Base-by-base conservation (phyloP, 2,329 filamentous ascomycete species). In the Neofusicoccum ribis region DNA sequence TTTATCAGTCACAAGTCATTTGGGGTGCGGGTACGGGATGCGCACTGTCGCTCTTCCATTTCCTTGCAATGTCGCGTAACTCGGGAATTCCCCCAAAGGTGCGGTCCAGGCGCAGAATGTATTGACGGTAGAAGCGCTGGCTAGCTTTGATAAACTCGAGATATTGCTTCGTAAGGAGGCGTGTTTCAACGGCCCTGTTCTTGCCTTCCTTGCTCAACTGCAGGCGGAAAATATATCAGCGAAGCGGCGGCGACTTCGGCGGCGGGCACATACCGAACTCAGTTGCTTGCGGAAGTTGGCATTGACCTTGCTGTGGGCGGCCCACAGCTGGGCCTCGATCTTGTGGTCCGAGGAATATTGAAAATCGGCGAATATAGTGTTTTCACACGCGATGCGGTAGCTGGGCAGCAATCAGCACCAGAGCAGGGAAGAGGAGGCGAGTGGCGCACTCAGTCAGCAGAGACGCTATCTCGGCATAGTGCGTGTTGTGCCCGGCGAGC, bases 111-210 rank as follows among this genome's bases (percentile, higher is more conserved):
- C 89, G 87, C 76, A 94, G 88, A 63, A 97, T 90, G 72, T 92
- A 95, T 69, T 88, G 89, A 72, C 91, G 88, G 82, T 98, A 98
- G 77, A 96, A 97, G 72, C 88, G 88, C 77, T 95, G 91, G 69
- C 92, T 91, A 52, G 89, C 89, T 78, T 94, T 96, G 70, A 98
- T 87, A 76, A 96, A 98, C 70, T 88, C 86, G 65, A 89, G 83
- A 77, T 96, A 98, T 68, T 89, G 85, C 78, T 91, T 93, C 75
- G 91, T 89, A 59, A 94, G 82, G 77, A 93, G 95, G 68, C 93
- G 88, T 72, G 87, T 88, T 77, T 87, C 85, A 51, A 88, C 86
- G 64, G 83, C 81, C 70, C 82, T 83, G 71, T 83, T 84, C 70
- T 82, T 84, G 65, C 56, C 50, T 44, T 65, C 63, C 37, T 54